Evolutionary conservation across 169 alveolate genomes (phyloP).

Genomic region (Plasmodium adleri): DNA sequence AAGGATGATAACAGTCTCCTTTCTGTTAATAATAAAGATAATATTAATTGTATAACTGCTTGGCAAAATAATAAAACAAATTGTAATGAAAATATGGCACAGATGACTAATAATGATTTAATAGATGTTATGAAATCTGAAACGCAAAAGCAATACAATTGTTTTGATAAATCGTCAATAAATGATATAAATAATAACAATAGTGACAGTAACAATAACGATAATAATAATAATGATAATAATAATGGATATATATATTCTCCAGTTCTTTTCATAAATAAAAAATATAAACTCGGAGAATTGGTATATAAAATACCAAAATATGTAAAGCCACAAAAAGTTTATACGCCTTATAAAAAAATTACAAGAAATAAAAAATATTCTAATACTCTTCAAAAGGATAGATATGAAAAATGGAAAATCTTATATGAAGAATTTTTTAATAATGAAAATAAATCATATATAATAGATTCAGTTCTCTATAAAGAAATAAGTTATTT

Average conservation of each 20-base stretch:
- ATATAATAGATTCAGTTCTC: slow-evolving; percentile 37
- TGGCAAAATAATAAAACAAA: too few relatives aligned
- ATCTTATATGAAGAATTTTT: slow-evolving; percentile 33
- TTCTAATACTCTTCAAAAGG: slow-evolving; percentile 63
- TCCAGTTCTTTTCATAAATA: slow-evolving; percentile 55
- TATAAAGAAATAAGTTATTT: slow-evolving; percentile 53
- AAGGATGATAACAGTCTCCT: too few relatives aligned
- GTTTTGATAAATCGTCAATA: too few relatives aligned
- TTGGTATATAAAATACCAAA: slow-evolving; percentile 63
- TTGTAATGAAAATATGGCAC: too few relatives aligned
- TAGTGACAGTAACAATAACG: background rate
- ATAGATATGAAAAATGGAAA: slow-evolving; percentile 71
- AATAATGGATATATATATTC: slow-evolving; percentile 2
- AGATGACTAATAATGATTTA: too few relatives aligned
- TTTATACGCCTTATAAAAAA: slow-evolving; percentile 73
- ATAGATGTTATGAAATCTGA: too few relatives aligned
- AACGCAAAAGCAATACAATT: too few relatives aligned
- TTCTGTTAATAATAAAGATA: too few relatives aligned
- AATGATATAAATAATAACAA: background rate
- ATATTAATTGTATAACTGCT: too few relatives aligned
- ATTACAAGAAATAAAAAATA: slow-evolving; percentile 42
- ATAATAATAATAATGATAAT: background rate
- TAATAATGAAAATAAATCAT: slow-evolving; percentile 26
- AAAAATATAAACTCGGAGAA: slow-evolving; percentile 63
- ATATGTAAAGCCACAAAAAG: slow-evolving; percentile 68